A percentile compares a stretch with the other conserved stretches of the same genome.
phyloP scores from a whole-genome alignment of 768 basidiomycete genomes.

The Termitomyces sp. region DNA sequence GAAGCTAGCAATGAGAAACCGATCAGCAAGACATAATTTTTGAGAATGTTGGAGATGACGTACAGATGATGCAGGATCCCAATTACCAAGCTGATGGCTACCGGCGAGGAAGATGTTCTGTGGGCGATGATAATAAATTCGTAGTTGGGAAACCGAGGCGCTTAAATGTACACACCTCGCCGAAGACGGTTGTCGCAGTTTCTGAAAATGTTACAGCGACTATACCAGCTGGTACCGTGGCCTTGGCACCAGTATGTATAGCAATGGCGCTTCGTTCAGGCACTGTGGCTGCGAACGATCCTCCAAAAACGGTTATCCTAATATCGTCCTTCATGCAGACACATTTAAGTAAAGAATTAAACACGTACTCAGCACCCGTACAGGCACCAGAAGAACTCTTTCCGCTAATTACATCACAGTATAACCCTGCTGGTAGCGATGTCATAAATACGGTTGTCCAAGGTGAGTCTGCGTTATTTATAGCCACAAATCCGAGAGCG shows the following conservation, averaged over 20 bases:
- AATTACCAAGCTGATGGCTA: slow-evolving; percentile 54
- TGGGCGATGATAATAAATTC: background rate
- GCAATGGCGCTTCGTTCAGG: slow-evolving; percentile 51
- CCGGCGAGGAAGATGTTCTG: slow-evolving; percentile 63
- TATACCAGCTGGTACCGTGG: slow-evolving; percentile 13
- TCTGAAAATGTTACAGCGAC: slow-evolving; percentile 49
- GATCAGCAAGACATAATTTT: background rate
- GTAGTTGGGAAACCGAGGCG: background rate
- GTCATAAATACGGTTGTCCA: slow-evolving; percentile 61
- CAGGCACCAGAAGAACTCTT: slow-evolving; percentile 37
- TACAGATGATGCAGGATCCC: slow-evolving; percentile 47
- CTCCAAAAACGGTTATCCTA: slow-evolving; percentile 49
- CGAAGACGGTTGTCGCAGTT: slow-evolving; percentile 52
- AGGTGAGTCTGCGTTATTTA: slow-evolving; percentile 56
- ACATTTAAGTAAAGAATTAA: background rate
- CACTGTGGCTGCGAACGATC: slow-evolving; percentile 48
- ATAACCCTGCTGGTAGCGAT: slow-evolving; percentile 51
- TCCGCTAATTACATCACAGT: slow-evolving; percentile 66
- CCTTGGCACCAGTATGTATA: slow-evolving; percentile 46
- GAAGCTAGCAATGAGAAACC: slow-evolving; percentile 31
- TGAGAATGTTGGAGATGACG: slow-evolving; percentile 5
- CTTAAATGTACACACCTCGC: slow-evolving; percentile 38
- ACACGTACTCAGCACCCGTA: slow-evolving; percentile 44
- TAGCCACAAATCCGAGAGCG: slow-evolving; percentile 56
- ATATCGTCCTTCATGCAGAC: background rate